Conservation (phyloP, 2,329 filamentous ascomycete genomes). For the Cylindrodendrum hubeiense region DNA sequence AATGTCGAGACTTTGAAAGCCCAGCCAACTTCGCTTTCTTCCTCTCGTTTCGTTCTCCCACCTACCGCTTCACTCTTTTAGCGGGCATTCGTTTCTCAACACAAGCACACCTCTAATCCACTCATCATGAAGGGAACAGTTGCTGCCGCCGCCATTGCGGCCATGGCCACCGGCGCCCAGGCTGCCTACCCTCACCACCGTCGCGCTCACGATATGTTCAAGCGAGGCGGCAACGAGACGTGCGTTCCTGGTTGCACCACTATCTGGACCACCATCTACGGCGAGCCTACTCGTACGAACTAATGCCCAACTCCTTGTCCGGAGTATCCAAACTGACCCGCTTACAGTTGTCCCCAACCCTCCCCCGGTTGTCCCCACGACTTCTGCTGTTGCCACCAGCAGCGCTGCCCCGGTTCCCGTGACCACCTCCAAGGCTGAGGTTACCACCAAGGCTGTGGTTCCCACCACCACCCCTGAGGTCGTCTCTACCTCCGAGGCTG, state of each 20-base stretch:
- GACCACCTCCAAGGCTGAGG: slow-evolving; percentile 15
- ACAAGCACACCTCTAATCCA: slow-evolving; percentile 34
- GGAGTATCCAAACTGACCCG: slow-evolving; percentile 29
- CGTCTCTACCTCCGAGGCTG: slow-evolving; percentile 12
- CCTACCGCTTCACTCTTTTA: slow-evolving; percentile 88
- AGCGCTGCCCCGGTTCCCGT: slow-evolving; percentile 39
- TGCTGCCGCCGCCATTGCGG: slow-evolving; percentile 74
- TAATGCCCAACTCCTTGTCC: background rate
- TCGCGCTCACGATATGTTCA: slow-evolving; percentile 72
- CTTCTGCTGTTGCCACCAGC: slow-evolving; percentile 30
- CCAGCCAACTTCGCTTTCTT: slow-evolving; percentile 61
- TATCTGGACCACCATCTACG: slow-evolving; percentile 78
- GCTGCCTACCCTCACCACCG: slow-evolving; percentile 70
- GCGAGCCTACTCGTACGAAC: slow-evolving; percentile 72
- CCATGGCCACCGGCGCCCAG: slow-evolving; percentile 67
- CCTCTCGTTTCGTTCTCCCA: slow-evolving; percentile 61
- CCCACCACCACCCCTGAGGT: slow-evolving; percentile 35
- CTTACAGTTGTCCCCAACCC: slow-evolving; percentile 55
- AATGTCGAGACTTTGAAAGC: slow-evolving; percentile 65
- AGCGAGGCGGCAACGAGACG: slow-evolving; percentile 58
- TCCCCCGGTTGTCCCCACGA: slow-evolving; percentile 36
- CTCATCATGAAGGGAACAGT: slow-evolving; percentile 81
- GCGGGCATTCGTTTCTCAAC: slow-evolving; percentile 78
- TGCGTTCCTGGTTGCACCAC: slow-evolving; percentile 78
- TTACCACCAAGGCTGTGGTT: slow-evolving; percentile 47